Conservation (phyloP, 495 filamentous ascomycete species). For the Talaromyces wortmannii region DNA sequence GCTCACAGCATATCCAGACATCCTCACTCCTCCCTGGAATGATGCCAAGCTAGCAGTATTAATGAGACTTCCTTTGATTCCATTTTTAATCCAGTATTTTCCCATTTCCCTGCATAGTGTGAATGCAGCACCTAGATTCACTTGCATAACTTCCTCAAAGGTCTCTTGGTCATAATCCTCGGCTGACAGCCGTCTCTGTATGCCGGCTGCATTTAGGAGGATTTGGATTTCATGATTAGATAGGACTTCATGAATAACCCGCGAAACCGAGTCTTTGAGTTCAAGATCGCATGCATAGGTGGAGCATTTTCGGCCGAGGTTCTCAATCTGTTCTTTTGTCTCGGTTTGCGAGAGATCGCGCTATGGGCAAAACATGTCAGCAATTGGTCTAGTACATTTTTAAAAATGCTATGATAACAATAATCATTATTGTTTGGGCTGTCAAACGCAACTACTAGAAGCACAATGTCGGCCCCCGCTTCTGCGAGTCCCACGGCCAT, state of each 20-base stretch:
- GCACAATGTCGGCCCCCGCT: constrained; percentile 74
- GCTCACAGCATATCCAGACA: constrained; percentile 74
- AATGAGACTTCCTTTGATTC: constrained; percentile 31
- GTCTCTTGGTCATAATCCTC: constrained; percentile 65
- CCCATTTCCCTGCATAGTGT: constrained; percentile 60
- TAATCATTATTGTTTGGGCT: background rate
- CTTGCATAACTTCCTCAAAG: constrained; percentile 54
- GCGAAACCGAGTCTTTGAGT: constrained; percentile 47
- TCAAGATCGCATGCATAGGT: constrained; percentile 74
- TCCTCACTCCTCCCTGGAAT: constrained; percentile 78
- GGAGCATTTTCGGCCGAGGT: constrained; percentile 58
- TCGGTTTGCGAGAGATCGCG: constrained; percentile 54
- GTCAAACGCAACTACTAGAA: constrained; percentile 37
- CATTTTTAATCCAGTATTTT: constrained; percentile 14
- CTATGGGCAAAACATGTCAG: constrained; percentile 32
- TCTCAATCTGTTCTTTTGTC: constrained; percentile 54
- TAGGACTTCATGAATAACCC: constrained; percentile 56
- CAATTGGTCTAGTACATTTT: no score
- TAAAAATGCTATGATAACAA: no score
- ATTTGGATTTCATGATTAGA: constrained; percentile 58
- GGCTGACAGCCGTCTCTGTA: constrained; percentile 75
- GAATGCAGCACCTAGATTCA: constrained; percentile 71
- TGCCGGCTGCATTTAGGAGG: constrained; percentile 78
- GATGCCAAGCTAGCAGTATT: constrained; percentile 73
- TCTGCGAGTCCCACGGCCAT: constrained; percentile 77